Evolutionary conservation across 2,329 filamentous ascomycete genomes (phyloP).

Genomic region (Podosphaera fusca): DNA sequence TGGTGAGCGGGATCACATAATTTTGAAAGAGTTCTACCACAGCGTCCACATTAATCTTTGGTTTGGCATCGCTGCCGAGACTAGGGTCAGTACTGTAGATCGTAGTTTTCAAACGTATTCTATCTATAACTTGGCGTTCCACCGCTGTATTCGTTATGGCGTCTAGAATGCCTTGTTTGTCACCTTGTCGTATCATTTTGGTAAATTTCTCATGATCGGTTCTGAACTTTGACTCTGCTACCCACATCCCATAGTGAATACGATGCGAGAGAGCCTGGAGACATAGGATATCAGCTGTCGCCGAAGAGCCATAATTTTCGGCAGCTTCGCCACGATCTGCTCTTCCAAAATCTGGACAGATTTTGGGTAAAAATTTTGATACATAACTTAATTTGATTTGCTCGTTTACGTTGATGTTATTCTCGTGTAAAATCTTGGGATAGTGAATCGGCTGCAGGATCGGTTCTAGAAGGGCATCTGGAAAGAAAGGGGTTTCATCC

Average conservation of each 20-base stretch:
- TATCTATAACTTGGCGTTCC: conserved; percentile 74
- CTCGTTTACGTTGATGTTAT: conserved; percentile 75
- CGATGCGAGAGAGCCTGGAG: conserved; percentile 74
- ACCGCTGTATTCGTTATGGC: conserved; percentile 81
- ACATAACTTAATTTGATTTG: conserved; percentile 75
- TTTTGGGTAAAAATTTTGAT: conserved; percentile 56
- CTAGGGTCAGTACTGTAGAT: conserved; percentile 86
- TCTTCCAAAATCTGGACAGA: conserved; percentile 56
- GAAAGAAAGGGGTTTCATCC: conserved; percentile 96
- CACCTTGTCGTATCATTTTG: conserved; percentile 54
- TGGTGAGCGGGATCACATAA: conserved; percentile 91
- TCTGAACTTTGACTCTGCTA: conserved; percentile 85
- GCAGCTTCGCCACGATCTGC: conserved; percentile 62
- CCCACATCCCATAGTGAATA: conserved; percentile 97
- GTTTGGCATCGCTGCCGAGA: conserved; percentile 29
- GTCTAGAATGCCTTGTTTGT: conserved; percentile 60
- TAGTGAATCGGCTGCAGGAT: conserved; percentile 79
- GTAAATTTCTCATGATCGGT: conserved; percentile 65
- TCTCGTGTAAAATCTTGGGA: conserved; percentile 65
- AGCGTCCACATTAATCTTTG: conserved; percentile 80
- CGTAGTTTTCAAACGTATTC: conserved; percentile 67
- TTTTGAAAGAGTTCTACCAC: conserved; percentile 79
- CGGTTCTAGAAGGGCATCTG: conserved; percentile 50
- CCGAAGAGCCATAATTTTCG: conserved; percentile 88
- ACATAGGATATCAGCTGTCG: conserved; percentile 73